phyloP scores from a whole-genome alignment of 495 filamentous ascomycete genomes.

The Neurospora sp. region DNA sequence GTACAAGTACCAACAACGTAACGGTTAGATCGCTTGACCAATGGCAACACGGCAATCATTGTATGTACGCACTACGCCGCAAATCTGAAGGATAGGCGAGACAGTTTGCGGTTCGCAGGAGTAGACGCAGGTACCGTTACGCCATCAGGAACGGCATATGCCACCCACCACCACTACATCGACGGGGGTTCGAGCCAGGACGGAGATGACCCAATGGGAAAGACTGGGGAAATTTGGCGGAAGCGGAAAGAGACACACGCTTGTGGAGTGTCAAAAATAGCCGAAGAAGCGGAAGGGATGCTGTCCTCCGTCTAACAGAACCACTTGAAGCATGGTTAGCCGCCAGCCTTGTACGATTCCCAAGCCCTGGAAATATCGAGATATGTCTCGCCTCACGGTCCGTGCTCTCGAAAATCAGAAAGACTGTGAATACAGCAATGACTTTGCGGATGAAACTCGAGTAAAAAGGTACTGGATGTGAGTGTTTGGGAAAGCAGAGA shows the following conservation, averaged over 20 bases:
- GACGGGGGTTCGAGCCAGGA: not conserved
- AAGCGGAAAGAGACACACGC: conserved; percentile 15
- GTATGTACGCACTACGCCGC: not conserved
- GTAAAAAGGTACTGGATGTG: not conserved
- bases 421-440: not conserved
- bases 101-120: not conserved
- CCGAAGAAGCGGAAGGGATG: not conserved
- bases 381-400: not conserved
- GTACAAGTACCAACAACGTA: not conserved
- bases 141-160: not conserved
- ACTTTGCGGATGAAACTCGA: not conserved
- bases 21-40: not conserved
- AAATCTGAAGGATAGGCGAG: not conserved
- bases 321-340: too few relatives aligned
- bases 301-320: not conserved
- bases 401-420: not conserved
- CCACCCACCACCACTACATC: not conserved
- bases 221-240: conserved; percentile 1
- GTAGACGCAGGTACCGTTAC: not conserved
- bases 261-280: conserved; percentile 9
- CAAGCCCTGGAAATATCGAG: not conserved
- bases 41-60: not conserved
- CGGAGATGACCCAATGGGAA: not conserved
- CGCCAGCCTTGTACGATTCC: conserved; percentile 12
- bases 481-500: not conserved